A percentile compares a stretch with the other conserved stretches of the same genome.
phyloP scores from a whole-genome alignment of 2,329 filamentous ascomycete species.

The Penicillium sp. region DNA sequence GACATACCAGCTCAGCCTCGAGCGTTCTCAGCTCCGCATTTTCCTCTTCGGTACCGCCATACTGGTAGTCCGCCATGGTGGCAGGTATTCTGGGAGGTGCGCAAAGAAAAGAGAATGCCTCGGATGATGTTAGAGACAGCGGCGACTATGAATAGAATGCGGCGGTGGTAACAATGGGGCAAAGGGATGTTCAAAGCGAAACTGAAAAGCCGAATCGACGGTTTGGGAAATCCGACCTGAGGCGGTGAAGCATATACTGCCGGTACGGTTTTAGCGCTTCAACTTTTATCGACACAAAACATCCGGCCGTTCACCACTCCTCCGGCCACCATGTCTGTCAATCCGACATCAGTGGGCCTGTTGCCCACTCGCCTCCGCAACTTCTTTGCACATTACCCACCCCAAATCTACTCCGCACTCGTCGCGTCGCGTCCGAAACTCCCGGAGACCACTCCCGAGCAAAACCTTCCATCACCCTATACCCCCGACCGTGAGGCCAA shows the following conservation, averaged over 20 bases:
- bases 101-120: neutral
- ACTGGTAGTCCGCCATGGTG: conserved; percentile 68
- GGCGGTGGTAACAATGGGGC: conserved; percentile 16
- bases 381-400: conserved; percentile 89
- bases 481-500: conserved; percentile 43
- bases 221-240: conserved; percentile 8
- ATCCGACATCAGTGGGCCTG: conserved; percentile 18
- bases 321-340: conserved; percentile 20
- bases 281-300: conserved; percentile 10
- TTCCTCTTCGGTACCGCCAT: conserved; percentile 72
- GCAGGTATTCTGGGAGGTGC: conserved; percentile 4
- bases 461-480: conserved; percentile 36
- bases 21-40: conserved; percentile 76
- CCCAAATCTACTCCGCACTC: conserved; percentile 49
- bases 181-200: conserved; percentile 12
- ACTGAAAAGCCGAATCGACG: conserved; percentile 9
- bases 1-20: conserved; percentile 68
- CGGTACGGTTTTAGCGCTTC: conserved; percentile 4
- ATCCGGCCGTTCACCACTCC: conserved; percentile 11
- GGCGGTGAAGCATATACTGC: conserved; percentile 1
- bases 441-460: conserved; percentile 17
- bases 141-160: conserved; percentile 4
- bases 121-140: conserved; percentile 1
- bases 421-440: conserved; percentile 26
- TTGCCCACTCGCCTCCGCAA: conserved; percentile 73